Evolutionary conservation across 1,284 basidiomycete species (phyloP), one percentile per base, ranked within the genome.

Genomic region (Malassezia yamatoensis): DNA sequence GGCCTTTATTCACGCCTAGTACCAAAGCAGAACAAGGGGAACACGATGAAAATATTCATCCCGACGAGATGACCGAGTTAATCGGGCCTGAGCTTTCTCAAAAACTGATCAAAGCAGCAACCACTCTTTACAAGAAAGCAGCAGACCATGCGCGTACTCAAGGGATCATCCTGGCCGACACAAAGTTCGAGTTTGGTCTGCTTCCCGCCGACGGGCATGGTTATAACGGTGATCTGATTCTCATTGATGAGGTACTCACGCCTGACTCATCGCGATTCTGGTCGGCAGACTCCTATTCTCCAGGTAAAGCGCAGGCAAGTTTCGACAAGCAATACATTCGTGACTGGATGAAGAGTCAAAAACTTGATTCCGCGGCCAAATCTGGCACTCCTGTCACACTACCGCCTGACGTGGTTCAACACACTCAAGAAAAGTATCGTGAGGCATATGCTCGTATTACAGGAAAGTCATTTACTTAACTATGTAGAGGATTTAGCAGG

Each of bases 251-350:
- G 74, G 83, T 89, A 15, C 82, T 99, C 50, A 98, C 94, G 0
- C 91, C 93, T 6, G 94, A 98, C 77, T 94, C 90, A 20, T 96
- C 90, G 16, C 83, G 93, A 39, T 99, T 96, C 80, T 98, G 94
- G 93, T 85, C 89, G 1, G 80, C 83, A 0, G 80, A 79, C 12
- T 81, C 78, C 2, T 98, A 94, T 77, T 76, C 78, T 38, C 80
- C 83, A 2, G 93, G 93, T 9, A 79, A 81, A 53, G 74, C 83
- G 0, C 93, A 96, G 77, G 82, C 84, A 18, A 90, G 88, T 68
- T 98, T 94, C 69, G 94, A 98, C 77, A 98, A 99, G 79, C 93
- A 99, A 77, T 96, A 87, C 72, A 78, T 98, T 43, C 80, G 94
- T 36, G 90, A 96, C 75, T 90, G 90, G 86, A 60, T 74, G 53